Percentiles rank a stretch among this genome's conserved stretches.
These are phyloP conservation scores for Hypsizygus marmoreus DNA, from an alignment of 768 basidiomycete genomes.

Conservation along the genomic window DNA sequence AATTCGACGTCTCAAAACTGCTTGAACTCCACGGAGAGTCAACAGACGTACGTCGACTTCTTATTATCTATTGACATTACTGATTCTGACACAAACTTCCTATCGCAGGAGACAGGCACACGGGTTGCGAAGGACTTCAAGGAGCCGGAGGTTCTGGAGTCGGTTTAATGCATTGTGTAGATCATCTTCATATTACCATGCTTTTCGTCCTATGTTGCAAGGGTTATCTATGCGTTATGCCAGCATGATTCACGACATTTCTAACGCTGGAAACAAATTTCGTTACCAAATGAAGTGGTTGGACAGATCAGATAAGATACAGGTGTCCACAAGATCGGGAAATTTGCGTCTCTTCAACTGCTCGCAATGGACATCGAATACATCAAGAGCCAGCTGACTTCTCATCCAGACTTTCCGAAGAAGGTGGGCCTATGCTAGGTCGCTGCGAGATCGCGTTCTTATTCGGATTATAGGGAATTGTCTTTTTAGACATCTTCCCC, in stretches of 20 bases:
- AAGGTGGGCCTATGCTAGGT: constrained; percentile 51
- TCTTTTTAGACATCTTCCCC: constrained; percentile 95
- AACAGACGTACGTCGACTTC: constrained; percentile 70
- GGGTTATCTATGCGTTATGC: constrained; percentile 24
- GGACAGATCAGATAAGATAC: too few species aligned
- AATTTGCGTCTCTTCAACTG: constrained; percentile 11
- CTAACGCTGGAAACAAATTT: neutral
- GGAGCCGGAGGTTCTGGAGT: constrained; percentile 92
- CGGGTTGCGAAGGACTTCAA: constrained; percentile 96
- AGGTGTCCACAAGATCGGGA: too few species aligned
- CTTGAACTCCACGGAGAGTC: constrained; percentile 97
- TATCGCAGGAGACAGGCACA: constrained; percentile 84
- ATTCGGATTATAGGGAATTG: constrained; percentile 63
- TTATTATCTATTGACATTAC: constrained; percentile 1
- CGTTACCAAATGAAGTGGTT: neutral
- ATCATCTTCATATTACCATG: constrained; percentile 33
- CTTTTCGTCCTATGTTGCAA: constrained; percentile 30
- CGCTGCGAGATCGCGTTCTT: neutral
- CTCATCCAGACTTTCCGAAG: constrained; percentile 84
- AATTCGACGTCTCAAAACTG: constrained; percentile 93
- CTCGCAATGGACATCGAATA: constrained; percentile 77
- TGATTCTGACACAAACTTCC: constrained; percentile 8
- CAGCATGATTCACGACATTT: constrained; percentile 10
- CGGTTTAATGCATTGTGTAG: constrained; percentile 66
- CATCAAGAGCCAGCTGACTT: constrained; percentile 59